A percentile compares a stretch with the other conserved stretches of the same genome.
Conservation (phyloP, 23 red algal genomes). For the Gracilaria vermiculophylla region DNA sequence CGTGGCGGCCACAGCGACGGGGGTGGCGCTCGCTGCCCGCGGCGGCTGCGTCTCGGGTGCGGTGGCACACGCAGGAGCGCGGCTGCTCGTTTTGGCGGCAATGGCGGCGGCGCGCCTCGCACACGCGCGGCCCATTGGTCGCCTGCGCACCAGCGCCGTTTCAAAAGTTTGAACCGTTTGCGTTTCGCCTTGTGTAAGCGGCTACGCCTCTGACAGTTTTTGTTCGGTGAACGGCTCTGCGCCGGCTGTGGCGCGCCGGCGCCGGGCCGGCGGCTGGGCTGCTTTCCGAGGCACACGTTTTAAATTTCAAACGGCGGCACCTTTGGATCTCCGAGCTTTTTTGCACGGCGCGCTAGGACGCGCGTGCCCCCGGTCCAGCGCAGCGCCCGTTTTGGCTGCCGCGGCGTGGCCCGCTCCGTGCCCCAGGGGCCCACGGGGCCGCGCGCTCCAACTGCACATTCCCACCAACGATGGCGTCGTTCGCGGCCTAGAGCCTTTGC, state of each 20-base stretch:
- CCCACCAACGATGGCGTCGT: too few relatives aligned
- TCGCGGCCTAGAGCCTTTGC: too few relatives aligned
- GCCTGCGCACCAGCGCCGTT: not conserved
- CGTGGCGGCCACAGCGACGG: not conserved
- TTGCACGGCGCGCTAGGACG: too few relatives aligned
- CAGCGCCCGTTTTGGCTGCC: too few relatives aligned
- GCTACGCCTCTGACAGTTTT: not conserved
- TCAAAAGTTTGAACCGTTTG: constrained; percentile 24
- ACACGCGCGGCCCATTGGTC: not conserved
- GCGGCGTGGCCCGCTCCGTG: too few relatives aligned
- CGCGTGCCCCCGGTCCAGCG: too few relatives aligned
- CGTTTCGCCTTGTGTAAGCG: not conserved
- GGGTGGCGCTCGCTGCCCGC: not conserved
- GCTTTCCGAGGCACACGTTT: not conserved
- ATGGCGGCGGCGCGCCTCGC: not conserved
- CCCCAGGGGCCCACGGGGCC: too few relatives aligned
- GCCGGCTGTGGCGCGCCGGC: too few relatives aligned
- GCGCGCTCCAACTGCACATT: too few relatives aligned
- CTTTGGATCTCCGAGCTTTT: too few relatives aligned
- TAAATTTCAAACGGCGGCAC: not conserved
- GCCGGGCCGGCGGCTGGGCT: too few relatives aligned
- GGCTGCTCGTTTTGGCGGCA: constrained; percentile 33
- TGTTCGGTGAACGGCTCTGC: not conserved
- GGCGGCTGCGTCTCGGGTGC: not conserved
- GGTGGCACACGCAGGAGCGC: not conserved